A percentile compares a stretch with the other conserved stretches of the same genome.
Conservation (phyloP, 495 filamentous ascomycete genomes). For the Cercophora newfieldiana region DNA sequence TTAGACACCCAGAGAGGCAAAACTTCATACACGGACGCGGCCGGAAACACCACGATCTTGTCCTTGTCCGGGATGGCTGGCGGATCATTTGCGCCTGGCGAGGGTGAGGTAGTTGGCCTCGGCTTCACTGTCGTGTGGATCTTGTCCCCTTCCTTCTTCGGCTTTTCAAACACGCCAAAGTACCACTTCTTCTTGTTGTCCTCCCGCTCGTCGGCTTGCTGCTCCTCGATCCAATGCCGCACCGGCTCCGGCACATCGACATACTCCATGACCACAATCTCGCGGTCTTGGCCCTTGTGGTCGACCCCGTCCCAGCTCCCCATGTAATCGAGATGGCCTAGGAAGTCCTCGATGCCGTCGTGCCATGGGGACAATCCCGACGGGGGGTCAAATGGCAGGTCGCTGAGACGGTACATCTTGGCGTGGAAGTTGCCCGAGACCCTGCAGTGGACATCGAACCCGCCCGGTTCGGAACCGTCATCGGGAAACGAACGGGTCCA, state of each 20-base stretch:
- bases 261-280: constrained; percentile 39
- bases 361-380: constrained; percentile 31
- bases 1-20: constrained; percentile 36
- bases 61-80: constrained; percentile 25
- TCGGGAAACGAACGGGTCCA: constrained; percentile 38
- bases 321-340: constrained; percentile 23
- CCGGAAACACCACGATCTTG: constrained; percentile 39
- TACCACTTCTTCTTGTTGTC: constrained; percentile 27
- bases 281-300: constrained; percentile 33
- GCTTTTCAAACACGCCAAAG: constrained; percentile 35
- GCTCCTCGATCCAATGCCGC: constrained; percentile 35
- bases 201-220: constrained; percentile 22
- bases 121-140: constrained; percentile 21
- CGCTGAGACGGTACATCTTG: constrained; percentile 33
- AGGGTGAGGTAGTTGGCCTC: constrained; percentile 7
- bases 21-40: constrained; percentile 35
- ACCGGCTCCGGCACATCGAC: constrained; percentile 31
- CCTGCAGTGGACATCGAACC: constrained; percentile 34
- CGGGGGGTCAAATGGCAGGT: constrained; percentile 25
- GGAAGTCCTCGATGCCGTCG: constrained; percentile 28
- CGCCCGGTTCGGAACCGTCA: constrained; percentile 31
- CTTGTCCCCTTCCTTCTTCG: constrained; percentile 23
- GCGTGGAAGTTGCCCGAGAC: constrained; percentile 29
- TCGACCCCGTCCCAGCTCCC: constrained; percentile 40
- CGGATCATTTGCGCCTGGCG: not conserved